Evolutionary conservation across 75 land plant genomes (phyloP), one percentile per base, ranked within the genome.

Genomic region (Sequoiadendron giganteum): DNA sequence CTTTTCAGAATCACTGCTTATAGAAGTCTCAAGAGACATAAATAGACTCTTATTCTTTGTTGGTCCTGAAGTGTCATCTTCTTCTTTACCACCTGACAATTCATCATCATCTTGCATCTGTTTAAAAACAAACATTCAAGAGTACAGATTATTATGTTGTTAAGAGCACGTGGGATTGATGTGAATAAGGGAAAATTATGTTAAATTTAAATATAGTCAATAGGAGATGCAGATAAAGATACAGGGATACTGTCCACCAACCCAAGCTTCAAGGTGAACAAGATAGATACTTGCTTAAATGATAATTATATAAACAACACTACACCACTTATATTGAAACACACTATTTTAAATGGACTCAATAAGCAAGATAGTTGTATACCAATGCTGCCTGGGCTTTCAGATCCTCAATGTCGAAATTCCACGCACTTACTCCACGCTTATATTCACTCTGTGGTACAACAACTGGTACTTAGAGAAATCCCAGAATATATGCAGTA

Each of bases 381-480:
- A 97, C 98, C 90, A 94, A 81, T 38, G 98, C 94, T 89, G 98
- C 98, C 89, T 97, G 98, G 15, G 90, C 89, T 88, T 97, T 97
- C 89, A 97, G 87, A 89, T 95, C 98, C 73, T 96, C 98, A 83
- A 96, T 47, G 89, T 96, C 98, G 85, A 96, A 96, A 84, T 96
- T 96, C 98, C 98, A 97, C 85, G 95, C 94, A 91, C 98, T 97
- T 38, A 97, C 97, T 49, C 97, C 98, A 88, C 98, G 86, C 90
- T 97, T 92, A 88, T 97, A 97, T 89, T 96, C 97, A 86, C 93
- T 89, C 94, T 93, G 86, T 88, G 83, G 18, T 79, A 81, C 39
- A 30, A 21, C 1, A 43, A 25, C 48, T 45, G 32, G 28, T 82
- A 47, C n/a, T 45, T 82, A 28, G 32, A 47, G 45, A 79, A 10